Percentiles rank a stretch among this genome's conserved stretches.
phyloP scores from a whole-genome alignment of 495 filamentous ascomycete genomes.

The Oidiodendron maius region DNA sequence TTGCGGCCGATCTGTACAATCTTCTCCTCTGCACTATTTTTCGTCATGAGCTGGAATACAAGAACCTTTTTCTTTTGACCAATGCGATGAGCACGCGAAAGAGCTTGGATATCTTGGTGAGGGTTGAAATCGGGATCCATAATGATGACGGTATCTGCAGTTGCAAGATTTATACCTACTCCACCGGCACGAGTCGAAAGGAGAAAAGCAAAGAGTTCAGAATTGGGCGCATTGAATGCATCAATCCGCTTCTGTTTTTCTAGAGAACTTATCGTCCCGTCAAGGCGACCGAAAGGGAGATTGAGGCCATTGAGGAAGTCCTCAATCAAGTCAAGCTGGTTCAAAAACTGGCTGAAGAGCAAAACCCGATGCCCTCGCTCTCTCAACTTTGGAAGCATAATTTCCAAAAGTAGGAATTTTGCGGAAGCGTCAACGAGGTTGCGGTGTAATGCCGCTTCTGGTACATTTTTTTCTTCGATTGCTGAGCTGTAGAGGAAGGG shows the following conservation, averaged over 20 bases:
- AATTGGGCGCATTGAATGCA: slow-evolving; percentile 80
- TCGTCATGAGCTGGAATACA: slow-evolving; percentile 89
- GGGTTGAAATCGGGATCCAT: slow-evolving; percentile 98
- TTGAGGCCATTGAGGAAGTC: slow-evolving; percentile 77
- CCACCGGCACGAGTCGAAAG: slow-evolving; percentile 92
- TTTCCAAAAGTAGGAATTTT: slow-evolving; percentile 79
- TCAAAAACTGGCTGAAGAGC: slow-evolving; percentile 93
- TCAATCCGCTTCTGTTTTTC: slow-evolving; percentile 95
- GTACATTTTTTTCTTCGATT: slow-evolving; percentile 72
- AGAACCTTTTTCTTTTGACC: slow-evolving; percentile 94
- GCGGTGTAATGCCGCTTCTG: slow-evolving; percentile 50
- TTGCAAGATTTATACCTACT: slow-evolving; percentile 96
- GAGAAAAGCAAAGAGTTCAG: slow-evolving; percentile 79
- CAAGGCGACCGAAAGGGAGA: slow-evolving; percentile 69
- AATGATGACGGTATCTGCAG: slow-evolving; percentile 96
- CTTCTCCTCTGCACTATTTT: slow-evolving; percentile 84
- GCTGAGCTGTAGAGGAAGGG: slow-evolving; percentile 86
- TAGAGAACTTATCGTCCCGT: slow-evolving; percentile 71
- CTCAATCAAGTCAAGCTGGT: slow-evolving; percentile 83
- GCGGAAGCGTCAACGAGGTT: slow-evolving; percentile 88
- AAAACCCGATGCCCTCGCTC: slow-evolving; percentile 87
- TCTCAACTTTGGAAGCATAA: slow-evolving; percentile 86
- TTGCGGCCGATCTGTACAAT: slow-evolving; percentile 94
- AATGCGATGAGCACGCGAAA: slow-evolving; percentile 91
- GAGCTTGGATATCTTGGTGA: slow-evolving; percentile 93